Evolutionary conservation across 2,329 filamentous ascomycete species (phyloP), one percentile per base, ranked within the genome.

Genomic region (Aureobasidium sp.): DNA sequence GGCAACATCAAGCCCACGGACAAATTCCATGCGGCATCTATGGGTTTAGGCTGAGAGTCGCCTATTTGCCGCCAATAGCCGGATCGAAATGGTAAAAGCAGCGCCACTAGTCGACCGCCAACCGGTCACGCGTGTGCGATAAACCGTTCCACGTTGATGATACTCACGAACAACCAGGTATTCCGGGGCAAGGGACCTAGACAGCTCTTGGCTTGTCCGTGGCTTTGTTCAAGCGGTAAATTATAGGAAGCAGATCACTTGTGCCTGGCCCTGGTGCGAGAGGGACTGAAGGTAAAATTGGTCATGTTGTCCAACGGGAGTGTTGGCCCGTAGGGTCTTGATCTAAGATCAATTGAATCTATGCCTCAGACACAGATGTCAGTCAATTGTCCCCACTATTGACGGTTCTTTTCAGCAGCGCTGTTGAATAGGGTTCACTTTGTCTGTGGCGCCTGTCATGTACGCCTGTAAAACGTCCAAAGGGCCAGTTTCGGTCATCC

Each of bases 51-150:
- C 45, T 49, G 45, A 49, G 45, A 37, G 30, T 47, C 44, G 10
- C 22, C 24, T 37, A 48, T 48, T 27, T 49, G 17, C 45, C 45
- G 45, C 24, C 34, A 21, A 49, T 49, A 49, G 45, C 45, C 45
- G 45, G 17, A n/a, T 49, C 24, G 45, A 25, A 16, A n/a, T n/a
- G 38, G 32, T 21, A 34, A 49, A 37, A 24, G 21, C 17, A 39
- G 45, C 24, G 45, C 45, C 45, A 49, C 45, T 38, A 49, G 45
- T 49, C 34, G 34, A 49, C 45, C 44, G 44, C 44, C 32, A 29
- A 49, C 34, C 45, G 17, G 45, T 49, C 45, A 49, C 45, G 45
- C 45, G 45, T 34, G 45, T 49, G 29, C 34, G 34, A 34, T 16
- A 38, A 29, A 49, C 34, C 45, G 45, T 49, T 30, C 45, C 45